Conservation (phyloP, 1,139 yeast genomes). For the Candida sp. region DNA sequence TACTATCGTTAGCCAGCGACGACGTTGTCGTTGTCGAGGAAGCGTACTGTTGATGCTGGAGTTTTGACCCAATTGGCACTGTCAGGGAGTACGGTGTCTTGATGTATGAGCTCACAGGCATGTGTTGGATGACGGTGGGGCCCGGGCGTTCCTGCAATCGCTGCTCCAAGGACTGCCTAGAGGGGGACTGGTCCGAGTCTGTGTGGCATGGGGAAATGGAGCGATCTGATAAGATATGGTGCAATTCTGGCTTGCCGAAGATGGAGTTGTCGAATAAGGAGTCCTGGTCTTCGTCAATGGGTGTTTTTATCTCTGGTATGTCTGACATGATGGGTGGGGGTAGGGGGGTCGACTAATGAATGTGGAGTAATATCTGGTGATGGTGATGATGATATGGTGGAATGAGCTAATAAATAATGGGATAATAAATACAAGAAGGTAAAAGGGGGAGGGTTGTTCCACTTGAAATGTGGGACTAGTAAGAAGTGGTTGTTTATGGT, state of each 20-base stretch:
- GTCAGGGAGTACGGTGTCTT: background rate
- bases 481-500: no score
- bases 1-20: slow-evolving; percentile 12
- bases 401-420: no score
- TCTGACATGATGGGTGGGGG: background rate
- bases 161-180: slow-evolving; percentile 5
- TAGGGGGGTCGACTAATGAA: background rate
- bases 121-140: slow-evolving; percentile 6
- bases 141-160: slow-evolving; percentile 3
- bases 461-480: background rate
- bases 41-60: background rate
- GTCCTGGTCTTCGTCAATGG: background rate
- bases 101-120: slow-evolving; percentile 1
- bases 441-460: background rate
- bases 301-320: background rate
- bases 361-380: background rate
- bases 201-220: slow-evolving; percentile 24
- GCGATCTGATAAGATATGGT: slow-evolving; percentile 14
- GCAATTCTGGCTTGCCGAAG: background rate
- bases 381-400: background rate
- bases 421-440: background rate
- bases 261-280: background rate
- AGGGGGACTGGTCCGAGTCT: slow-evolving; percentile 8
- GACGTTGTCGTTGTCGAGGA: background rate
- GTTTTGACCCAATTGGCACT: background rate